phyloP scores from a whole-genome alignment of 495 filamentous ascomycete species.

The Trypethelium eluteriae region DNA sequence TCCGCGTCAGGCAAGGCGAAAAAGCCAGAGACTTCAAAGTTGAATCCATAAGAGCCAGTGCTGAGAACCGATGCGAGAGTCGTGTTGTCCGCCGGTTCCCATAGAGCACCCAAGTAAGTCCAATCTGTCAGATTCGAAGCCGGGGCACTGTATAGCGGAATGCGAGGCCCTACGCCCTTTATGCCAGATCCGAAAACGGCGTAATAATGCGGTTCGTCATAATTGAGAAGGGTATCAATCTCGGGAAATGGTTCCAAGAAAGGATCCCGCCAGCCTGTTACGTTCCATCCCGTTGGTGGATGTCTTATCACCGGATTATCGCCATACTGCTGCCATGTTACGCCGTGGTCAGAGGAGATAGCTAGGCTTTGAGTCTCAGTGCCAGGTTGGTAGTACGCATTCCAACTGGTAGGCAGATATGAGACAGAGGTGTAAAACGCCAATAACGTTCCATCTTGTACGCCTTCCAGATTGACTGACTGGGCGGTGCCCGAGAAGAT shows the following conservation, averaged over 20 bases:
- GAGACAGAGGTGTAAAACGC: constrained; percentile 48
- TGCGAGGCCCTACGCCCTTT: constrained; percentile 39
- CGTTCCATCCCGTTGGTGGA: constrained; percentile 40
- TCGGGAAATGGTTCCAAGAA: constrained; percentile 42
- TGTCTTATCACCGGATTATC: constrained; percentile 45
- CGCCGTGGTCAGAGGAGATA: constrained; percentile 42
- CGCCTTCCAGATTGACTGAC: constrained; percentile 39
- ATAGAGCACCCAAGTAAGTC: constrained; percentile 45
- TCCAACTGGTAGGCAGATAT: constrained; percentile 45
- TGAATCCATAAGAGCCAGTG: constrained; percentile 47
- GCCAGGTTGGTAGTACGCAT: constrained; percentile 41
- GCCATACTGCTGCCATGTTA: constrained; percentile 43
- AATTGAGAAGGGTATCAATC: constrained; percentile 34
- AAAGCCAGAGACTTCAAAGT: constrained; percentile 52
- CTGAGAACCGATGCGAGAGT: constrained; percentile 32
- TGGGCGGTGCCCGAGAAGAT: constrained; percentile 48
- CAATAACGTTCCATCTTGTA: constrained; percentile 39
- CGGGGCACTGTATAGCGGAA: constrained; percentile 47
- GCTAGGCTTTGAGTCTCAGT: constrained; percentile 48
- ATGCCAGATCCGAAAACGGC: constrained; percentile 50
- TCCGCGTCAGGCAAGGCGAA: constrained; percentile 38
- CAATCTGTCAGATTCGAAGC: constrained; percentile 43
- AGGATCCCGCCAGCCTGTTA: constrained; percentile 53
- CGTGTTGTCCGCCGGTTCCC: constrained; percentile 39
- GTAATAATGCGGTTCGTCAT: constrained; percentile 38